These are phyloP conservation scores for Leavenworthia alabamica DNA, from an alignment of 345 rosid species.

Conservation along the genomic window DNA sequence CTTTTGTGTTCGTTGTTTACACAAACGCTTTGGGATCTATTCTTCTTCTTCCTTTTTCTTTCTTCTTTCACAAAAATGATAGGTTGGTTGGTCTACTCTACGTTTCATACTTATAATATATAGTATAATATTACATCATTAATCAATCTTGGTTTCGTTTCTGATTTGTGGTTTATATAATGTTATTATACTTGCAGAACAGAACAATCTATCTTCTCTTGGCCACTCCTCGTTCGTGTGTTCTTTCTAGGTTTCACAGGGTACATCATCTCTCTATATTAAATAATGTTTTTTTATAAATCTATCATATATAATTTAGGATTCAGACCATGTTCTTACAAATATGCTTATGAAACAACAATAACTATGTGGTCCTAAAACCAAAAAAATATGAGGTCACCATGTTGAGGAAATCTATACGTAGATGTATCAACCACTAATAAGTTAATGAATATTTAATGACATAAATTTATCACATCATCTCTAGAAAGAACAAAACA, in stretches of 20 bases:
- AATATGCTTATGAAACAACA: neutral
- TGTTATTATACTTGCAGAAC: slow-evolving; percentile 35
- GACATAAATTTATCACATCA: slow-evolving; percentile 3
- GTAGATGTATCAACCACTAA: neutral
- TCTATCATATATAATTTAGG: neutral
- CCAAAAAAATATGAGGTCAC: neutral
- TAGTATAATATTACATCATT: neutral
- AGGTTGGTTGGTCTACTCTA: too few species aligned
- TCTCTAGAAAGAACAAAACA: neutral
- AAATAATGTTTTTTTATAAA: neutral
- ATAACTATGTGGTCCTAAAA: slow-evolving; percentile 12
- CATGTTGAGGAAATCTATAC: neutral
- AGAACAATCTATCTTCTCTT: slow-evolving; percentile 39
- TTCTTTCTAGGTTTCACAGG: slow-evolving; percentile 78
- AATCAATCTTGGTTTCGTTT: neutral
- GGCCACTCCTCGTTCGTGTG: slow-evolving; percentile 44
- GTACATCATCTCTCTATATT: slow-evolving; percentile 29
- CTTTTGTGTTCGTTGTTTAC: slow-evolving; percentile 66
- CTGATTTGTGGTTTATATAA: neutral
- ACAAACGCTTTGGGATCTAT: slow-evolving; percentile 54
- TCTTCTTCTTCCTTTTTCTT: slow-evolving; percentile 58
- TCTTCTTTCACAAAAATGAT: slow-evolving; percentile 48
- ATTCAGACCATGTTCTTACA: neutral
- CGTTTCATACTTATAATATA: neutral
- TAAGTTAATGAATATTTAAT: neutral